phyloP scores from a whole-genome alignment of 768 basidiomycete species.

The Leucocoprinus sp. region DNA sequence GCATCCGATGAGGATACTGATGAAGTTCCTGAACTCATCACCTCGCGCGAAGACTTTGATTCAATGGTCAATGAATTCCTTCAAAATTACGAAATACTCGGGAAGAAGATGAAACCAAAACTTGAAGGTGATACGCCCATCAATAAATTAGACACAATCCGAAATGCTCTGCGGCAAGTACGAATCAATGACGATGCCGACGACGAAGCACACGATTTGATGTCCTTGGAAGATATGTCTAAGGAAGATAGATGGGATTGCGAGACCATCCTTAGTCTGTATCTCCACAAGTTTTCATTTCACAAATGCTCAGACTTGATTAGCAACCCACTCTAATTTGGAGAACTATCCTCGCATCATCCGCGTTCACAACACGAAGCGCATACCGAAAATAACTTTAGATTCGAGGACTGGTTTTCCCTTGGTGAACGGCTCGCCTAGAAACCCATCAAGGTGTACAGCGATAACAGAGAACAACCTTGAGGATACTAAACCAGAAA shows the following conservation, averaged over 20 bases:
- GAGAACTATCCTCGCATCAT: constrained; percentile 96
- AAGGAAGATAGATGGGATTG: constrained; percentile 89
- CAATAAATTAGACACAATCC: constrained; percentile 75
- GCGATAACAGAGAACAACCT: constrained; percentile 12
- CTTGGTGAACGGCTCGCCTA: constrained; percentile 24
- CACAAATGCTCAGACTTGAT: neutral
- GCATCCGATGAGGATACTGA: constrained; percentile 30
- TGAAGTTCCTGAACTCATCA: constrained; percentile 66
- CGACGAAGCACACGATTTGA: constrained; percentile 35
- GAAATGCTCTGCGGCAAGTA: constrained; percentile 67
- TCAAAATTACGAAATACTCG: constrained; percentile 82
- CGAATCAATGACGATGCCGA: constrained; percentile 36
- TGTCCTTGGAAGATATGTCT: constrained; percentile 40
- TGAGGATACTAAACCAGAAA: constrained; percentile 16
- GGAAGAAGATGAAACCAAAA: constrained; percentile 75
- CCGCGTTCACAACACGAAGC: constrained; percentile 46
- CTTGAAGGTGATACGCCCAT: constrained; percentile 64
- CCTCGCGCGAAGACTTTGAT: constrained; percentile 83
- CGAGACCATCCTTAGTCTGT: constrained; percentile 88
- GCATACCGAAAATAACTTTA: constrained; percentile 56
- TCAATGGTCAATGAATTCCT: constrained; percentile 91
- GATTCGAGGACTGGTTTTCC: constrained; percentile 79
- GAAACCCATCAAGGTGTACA: neutral
- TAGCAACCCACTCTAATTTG: constrained; percentile 94
- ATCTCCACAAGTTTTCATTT: neutral